These are phyloP conservation scores for Diatrype stigma DNA, from an alignment of 2,329 filamentous ascomycete species.

Conservation along the genomic window DNA sequence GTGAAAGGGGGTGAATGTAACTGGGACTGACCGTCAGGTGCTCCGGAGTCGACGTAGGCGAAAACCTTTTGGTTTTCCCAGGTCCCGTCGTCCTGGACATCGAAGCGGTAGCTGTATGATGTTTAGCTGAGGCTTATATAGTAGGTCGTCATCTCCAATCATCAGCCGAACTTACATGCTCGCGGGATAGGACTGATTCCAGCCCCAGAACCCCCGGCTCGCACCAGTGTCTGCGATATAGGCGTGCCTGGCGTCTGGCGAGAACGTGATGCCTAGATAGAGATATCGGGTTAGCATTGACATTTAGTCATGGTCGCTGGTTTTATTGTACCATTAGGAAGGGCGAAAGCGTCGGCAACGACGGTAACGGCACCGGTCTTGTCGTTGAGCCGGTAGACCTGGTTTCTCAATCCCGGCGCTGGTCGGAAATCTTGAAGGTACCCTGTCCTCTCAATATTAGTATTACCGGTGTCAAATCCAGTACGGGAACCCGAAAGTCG, in stretches of 20 bases:
- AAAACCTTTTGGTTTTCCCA: constrained; percentile 49
- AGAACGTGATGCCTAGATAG: constrained; percentile 46
- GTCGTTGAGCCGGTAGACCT: constrained; percentile 55
- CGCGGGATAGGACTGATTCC: constrained; percentile 36
- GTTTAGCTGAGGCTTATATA: constrained; percentile 14
- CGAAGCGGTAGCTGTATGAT: constrained; percentile 38
- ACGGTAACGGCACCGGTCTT: constrained; percentile 46
- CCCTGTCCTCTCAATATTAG: constrained; percentile 2
- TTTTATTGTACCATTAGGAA: constrained; percentile 44
- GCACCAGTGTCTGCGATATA: constrained; percentile 57
- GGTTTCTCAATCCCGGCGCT: constrained; percentile 47
- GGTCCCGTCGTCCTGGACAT: constrained; percentile 41
- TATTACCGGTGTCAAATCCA: neutral
- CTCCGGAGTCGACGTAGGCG: constrained; percentile 48
- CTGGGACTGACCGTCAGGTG: constrained; percentile 52
- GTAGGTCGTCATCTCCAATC: too few species aligned
- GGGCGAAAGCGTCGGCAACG: constrained; percentile 53
- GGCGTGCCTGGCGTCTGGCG: constrained; percentile 44
- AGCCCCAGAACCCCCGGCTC: constrained; percentile 39
- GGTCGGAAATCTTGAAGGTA: constrained; percentile 55
- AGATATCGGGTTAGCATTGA: neutral
- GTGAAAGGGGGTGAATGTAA: neutral
- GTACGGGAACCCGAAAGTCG: too few species aligned
- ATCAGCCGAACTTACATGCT: constrained; percentile 38
- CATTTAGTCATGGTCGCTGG: neutral